Percentiles rank a stretch among this genome's conserved stretches.
phyloP scores from a whole-genome alignment of 768 basidiomycete species.

The Lactarius hatsudake region DNA sequence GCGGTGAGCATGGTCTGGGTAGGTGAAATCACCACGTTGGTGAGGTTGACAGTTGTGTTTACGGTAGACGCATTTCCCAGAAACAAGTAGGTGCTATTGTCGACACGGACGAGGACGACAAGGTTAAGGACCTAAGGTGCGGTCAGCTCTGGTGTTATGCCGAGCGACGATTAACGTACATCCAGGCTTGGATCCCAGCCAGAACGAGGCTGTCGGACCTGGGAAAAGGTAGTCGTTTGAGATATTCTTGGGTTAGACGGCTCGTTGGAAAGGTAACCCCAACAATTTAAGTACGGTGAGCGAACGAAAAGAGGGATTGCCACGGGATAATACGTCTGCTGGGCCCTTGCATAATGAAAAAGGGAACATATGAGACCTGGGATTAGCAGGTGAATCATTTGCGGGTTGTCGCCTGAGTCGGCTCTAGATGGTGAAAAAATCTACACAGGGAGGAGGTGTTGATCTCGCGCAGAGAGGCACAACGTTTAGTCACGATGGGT shows the following conservation, averaged over 20 bases:
- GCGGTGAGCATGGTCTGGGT: conserved; percentile 37
- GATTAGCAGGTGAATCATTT: not conserved
- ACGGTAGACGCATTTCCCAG: conserved; percentile 14
- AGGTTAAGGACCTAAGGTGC: conserved; percentile 4
- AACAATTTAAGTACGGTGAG: conserved; percentile 31
- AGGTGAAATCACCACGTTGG: conserved; percentile 34
- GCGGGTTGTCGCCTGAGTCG: not conserved
- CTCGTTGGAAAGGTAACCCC: not conserved
- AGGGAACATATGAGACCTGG: not conserved
- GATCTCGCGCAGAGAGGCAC: not conserved
- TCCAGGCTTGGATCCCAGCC: too few species aligned
- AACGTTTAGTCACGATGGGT: too few species aligned
- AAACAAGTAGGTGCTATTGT: conserved; percentile 23
- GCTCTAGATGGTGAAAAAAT: not conserved
- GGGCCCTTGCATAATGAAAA: conserved; percentile 1
- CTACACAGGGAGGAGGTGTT: not conserved
- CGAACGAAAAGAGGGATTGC: conserved; percentile 32
- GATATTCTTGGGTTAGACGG: too few species aligned
- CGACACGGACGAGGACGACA: conserved; percentile 16
- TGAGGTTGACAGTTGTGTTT: conserved; percentile 24
- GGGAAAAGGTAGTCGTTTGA: too few species aligned
- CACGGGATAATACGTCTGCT: not conserved
- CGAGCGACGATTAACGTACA: not conserved
- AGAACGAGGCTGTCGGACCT: not conserved
- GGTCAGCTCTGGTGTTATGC: not conserved